Conservation (phyloP, 2,329 filamentous ascomycete species). For the Metarhizium humberi region DNA sequence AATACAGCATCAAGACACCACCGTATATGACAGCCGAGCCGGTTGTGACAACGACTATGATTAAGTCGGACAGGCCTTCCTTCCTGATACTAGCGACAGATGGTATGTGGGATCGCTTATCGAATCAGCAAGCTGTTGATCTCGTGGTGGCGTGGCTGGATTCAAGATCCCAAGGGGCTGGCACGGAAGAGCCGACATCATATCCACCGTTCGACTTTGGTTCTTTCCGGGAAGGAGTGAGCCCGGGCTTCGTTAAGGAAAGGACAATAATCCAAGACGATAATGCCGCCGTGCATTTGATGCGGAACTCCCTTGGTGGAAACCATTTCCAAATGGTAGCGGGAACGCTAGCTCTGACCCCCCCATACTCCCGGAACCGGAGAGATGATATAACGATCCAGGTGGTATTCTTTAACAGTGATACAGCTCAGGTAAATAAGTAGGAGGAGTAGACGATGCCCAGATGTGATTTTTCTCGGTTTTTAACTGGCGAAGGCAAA, state of each 20-base stretch:
- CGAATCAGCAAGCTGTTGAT: neutral
- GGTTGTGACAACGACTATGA: slow-evolving; percentile 43
- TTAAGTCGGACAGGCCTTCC: slow-evolving; percentile 28
- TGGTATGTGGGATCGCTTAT: neutral
- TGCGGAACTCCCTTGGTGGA: slow-evolving; percentile 67
- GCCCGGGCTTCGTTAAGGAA: slow-evolving; percentile 2
- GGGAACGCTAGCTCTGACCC: slow-evolving; percentile 58
- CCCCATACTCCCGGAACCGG: slow-evolving; percentile 50
- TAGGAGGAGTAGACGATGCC: no score
- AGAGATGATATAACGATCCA: slow-evolving; percentile 71
- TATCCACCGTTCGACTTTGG: neutral
- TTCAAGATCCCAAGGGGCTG: neutral
- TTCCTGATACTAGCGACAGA: slow-evolving; percentile 32
- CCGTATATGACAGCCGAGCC: slow-evolving; percentile 59
- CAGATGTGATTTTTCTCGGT: no score
- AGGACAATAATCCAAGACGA: slow-evolving; percentile 23
- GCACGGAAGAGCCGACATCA: neutral
- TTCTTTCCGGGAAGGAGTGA: neutral
- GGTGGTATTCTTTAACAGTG: slow-evolving; percentile 44
- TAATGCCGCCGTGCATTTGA: slow-evolving; percentile 67
- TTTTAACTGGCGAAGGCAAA: no score
- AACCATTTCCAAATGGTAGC: slow-evolving; percentile 63
- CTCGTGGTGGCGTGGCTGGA: neutral
- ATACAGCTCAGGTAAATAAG: no score
- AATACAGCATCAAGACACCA: slow-evolving; percentile 36